Percentiles rank a stretch among this genome's conserved stretches.
These are phyloP conservation scores for Botrytis pseudocinerea DNA, from an alignment of 2,329 filamentous ascomycete species.

Conservation along the genomic window DNA sequence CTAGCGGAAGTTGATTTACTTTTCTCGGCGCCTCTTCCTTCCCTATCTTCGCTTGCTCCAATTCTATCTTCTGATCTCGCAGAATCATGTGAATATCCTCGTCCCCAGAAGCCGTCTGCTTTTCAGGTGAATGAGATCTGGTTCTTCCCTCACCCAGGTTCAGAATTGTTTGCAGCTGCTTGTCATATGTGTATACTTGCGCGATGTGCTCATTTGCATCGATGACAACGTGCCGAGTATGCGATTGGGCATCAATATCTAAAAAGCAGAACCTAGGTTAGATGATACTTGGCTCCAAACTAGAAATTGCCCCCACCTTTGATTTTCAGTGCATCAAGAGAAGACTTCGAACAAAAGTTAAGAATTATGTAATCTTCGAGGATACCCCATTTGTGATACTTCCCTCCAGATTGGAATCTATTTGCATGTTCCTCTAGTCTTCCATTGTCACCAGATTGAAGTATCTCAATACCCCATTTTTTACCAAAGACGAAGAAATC, in stretches of 20 bases:
- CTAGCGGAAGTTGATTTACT: background rate
- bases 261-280: background rate
- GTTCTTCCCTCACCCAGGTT: constrained; percentile 8
- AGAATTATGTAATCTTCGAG: constrained; percentile 5
- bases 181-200: constrained; percentile 9
- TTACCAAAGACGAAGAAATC: constrained; percentile 9
- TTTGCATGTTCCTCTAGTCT: background rate
- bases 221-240: background rate
- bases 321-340: background rate
- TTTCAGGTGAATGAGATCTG: background rate
- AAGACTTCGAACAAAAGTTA: constrained; percentile 8
- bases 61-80: background rate
- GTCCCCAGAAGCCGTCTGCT: background rate
- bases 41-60: background rate
- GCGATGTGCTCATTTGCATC: background rate
- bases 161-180: constrained; percentile 1
- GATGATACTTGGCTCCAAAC: background rate
- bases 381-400: constrained; percentile 8
- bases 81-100: background rate
- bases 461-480: background rate
- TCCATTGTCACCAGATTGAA: background rate
- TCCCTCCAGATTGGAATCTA: background rate
- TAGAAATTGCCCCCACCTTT: background rate
- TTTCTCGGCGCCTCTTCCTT: background rate
- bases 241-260: constrained; percentile 3